Evolutionary conservation across 2,329 filamentous ascomycete genomes (phyloP).

Genomic region (Fusarium proliferatum): DNA sequence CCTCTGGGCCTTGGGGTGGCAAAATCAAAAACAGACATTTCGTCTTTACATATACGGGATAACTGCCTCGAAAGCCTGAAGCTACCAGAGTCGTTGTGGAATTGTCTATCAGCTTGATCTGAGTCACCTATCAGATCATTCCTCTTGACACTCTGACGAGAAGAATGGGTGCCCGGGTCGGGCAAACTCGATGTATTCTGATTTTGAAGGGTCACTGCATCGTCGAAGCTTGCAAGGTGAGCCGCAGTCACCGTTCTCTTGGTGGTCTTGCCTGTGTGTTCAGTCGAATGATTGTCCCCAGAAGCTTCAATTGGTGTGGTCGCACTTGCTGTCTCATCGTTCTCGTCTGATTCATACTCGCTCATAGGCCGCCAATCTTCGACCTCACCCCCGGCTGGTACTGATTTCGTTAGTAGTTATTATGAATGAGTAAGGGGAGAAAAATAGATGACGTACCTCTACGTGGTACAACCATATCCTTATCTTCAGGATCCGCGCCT

Average conservation of each 20-base stretch:
- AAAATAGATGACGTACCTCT: background rate
- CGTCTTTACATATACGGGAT: constrained; percentile 5
- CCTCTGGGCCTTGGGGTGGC: constrained; percentile 1
- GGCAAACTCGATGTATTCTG: background rate
- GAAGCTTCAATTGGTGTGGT: background rate
- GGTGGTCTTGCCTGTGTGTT: background rate
- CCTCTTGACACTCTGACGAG: background rate
- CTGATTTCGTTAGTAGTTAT: constrained; percentile 1
- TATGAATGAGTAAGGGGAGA: background rate
- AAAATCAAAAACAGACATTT: constrained; percentile 10
- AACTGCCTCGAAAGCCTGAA: constrained; percentile 4
- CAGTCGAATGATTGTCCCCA: background rate
- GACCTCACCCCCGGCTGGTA: constrained; percentile 6
- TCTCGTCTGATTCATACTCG: constrained; percentile 4
- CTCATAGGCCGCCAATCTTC: constrained; percentile 25
- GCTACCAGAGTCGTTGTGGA: background rate
- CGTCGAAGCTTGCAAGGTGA: background rate
- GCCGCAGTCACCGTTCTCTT: background rate
- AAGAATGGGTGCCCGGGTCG: background rate
- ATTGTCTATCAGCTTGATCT: background rate
- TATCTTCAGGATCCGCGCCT: background rate
- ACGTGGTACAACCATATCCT: background rate
- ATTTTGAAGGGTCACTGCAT: background rate
- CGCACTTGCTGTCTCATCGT: background rate
- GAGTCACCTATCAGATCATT: background rate